Conservation (phyloP, 345 rosid species). For the Cardamine occulta region DNA sequence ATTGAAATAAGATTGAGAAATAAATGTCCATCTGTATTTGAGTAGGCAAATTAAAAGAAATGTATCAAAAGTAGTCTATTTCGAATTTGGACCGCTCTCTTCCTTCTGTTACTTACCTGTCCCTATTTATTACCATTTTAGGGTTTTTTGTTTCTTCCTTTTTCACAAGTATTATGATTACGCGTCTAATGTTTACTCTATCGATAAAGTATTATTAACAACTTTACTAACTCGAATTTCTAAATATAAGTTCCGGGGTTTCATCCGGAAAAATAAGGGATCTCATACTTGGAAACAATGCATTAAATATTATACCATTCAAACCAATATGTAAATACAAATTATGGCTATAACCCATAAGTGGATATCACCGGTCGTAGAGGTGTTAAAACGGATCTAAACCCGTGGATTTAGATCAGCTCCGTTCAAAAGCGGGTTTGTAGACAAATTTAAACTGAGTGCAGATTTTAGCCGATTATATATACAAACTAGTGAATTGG, state of each 20-base stretch:
- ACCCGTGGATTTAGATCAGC: no score
- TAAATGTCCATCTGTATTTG: conserved; percentile 39
- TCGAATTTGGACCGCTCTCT: conserved; percentile 37
- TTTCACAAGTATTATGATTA: background rate
- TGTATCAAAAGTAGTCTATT: conserved; percentile 17
- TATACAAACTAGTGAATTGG: no score
- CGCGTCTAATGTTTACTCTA: conserved; percentile 4
- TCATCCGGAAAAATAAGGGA: conserved; percentile 9
- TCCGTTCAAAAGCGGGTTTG: no score
- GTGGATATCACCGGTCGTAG: no score
- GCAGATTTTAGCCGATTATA: no score
- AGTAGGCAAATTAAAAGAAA: conserved; percentile 32
- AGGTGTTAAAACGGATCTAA: no score
- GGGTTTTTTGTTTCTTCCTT: background rate
- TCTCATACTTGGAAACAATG: conserved; percentile 12
- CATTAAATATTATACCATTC: background rate
- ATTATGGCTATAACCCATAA: background rate
- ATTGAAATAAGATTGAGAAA: background rate
- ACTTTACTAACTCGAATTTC: conserved; percentile 2
- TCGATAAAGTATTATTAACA: background rate
- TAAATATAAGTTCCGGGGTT: background rate
- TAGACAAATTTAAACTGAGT: no score
- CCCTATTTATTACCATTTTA: conserved; percentile 34
- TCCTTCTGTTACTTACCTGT: conserved; percentile 38
- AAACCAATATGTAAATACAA: conserved; percentile 2